phyloP scores from a whole-genome alignment of 192 early-diverging fungal species.

The Glomus cerebriforme region DNA sequence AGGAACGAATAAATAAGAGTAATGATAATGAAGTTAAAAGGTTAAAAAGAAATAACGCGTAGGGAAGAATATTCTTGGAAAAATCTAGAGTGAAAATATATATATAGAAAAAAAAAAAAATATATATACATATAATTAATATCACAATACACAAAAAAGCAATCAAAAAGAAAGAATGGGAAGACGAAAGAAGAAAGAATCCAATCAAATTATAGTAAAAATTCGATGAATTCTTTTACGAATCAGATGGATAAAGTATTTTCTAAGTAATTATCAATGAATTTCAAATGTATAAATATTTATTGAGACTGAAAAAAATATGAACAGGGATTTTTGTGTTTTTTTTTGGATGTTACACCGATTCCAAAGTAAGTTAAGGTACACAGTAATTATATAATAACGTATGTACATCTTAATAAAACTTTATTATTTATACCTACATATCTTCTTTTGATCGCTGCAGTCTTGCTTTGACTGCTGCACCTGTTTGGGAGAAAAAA shows the following conservation, averaged over 20 bases:
- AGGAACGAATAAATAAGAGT: background rate
- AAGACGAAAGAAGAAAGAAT: background rate
- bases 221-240: background rate
- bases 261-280: background rate
- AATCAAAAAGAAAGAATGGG: background rate
- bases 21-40: background rate
- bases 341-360: background rate
- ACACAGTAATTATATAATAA: background rate
- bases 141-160: background rate
- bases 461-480: no score
- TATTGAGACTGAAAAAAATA: background rate
- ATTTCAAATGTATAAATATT: background rate
- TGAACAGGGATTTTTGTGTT: background rate
- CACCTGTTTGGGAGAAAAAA: no score
- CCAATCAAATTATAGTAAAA: background rate
- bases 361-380: background rate
- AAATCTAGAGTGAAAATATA: background rate
- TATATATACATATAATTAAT: background rate
- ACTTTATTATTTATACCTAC: background rate
- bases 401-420: background rate
- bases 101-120: background rate
- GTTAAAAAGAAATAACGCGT: background rate
- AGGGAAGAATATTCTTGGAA: background rate
- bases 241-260: background rate
- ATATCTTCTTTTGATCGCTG: background rate